Percentiles rank a stretch among this genome's conserved stretches.
Evolutionary conservation across 1,139 yeast species (phyloP).

Genomic region (Saccharomyces hybrid): DNA sequence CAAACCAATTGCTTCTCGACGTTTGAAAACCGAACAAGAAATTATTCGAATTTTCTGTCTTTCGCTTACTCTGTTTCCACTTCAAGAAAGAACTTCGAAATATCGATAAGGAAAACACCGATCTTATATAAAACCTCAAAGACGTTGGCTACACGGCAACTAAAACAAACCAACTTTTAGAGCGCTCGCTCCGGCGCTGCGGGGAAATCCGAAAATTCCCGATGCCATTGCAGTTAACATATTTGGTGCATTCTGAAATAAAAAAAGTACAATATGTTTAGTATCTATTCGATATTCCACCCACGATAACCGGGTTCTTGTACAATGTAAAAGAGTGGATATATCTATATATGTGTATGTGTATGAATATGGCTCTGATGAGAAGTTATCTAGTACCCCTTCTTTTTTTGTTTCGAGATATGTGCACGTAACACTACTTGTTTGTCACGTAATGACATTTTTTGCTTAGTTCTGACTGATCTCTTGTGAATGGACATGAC

Average conservation of each 20-base stretch:
- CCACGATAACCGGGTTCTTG: not conserved
- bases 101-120: not conserved
- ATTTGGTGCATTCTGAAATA: too few relatives aligned
- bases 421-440: constrained; percentile 83
- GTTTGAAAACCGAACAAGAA: too few relatives aligned
- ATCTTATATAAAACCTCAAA: not conserved
- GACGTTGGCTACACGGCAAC: not conserved
- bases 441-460: constrained; percentile 80
- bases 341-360: not conserved
- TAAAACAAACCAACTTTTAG: not conserved
- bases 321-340: not conserved
- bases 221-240: not conserved
- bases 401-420: constrained; percentile 80
- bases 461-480: constrained; percentile 89
- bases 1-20: too few relatives aligned
- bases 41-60: too few relatives aligned
- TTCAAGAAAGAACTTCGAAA: not conserved
- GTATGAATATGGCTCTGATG: not conserved
- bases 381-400: constrained; percentile 41
- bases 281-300: not conserved
- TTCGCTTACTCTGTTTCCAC: too few relatives aligned
- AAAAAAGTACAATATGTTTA: not conserved
- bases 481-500: constrained; percentile 97
- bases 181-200: not conserved
- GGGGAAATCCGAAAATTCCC: not conserved